Conservation (phyloP, 164 flowering plant genomes). For the Litsea cubeba region DNA sequence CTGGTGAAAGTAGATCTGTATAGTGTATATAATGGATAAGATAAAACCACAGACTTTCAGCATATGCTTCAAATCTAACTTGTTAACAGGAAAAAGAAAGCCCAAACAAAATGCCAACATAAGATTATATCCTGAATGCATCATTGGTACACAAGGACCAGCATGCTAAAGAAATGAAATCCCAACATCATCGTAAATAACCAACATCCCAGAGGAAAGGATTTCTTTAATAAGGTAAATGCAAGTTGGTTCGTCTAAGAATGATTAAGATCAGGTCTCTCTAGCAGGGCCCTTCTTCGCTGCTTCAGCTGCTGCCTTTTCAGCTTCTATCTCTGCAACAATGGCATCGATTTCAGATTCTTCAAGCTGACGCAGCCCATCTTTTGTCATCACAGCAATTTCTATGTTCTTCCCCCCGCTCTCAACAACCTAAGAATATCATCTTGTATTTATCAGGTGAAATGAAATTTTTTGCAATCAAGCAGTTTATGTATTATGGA, state of each 20-base stretch:
- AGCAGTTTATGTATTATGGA: no score
- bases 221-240: neutral
- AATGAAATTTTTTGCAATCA: no score
- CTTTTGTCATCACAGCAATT: slow-evolving; percentile 88
- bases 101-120: neutral
- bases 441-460: neutral
- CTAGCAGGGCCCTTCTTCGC: slow-evolving; percentile 83
- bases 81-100: no score
- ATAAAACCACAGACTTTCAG: no score
- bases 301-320: slow-evolving; percentile 98
- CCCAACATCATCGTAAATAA: neutral
- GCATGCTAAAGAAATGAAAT: neutral
- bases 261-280: slow-evolving; percentile 37
- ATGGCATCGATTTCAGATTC: slow-evolving; percentile 92
- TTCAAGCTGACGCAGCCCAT: slow-evolving; percentile 84
- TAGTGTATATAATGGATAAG: no score
- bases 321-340: slow-evolving; percentile 95
- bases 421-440: slow-evolving; percentile 74
- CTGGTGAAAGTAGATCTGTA: no score
- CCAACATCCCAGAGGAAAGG: neutral
- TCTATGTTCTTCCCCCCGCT: slow-evolving; percentile 99
- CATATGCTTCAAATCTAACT: no score
- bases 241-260: neutral
- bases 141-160: neutral
- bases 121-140: neutral